Evolutionary conservation across 108 stramenopile species (phyloP).

Genomic region (Parietichytrium sp.): DNA sequence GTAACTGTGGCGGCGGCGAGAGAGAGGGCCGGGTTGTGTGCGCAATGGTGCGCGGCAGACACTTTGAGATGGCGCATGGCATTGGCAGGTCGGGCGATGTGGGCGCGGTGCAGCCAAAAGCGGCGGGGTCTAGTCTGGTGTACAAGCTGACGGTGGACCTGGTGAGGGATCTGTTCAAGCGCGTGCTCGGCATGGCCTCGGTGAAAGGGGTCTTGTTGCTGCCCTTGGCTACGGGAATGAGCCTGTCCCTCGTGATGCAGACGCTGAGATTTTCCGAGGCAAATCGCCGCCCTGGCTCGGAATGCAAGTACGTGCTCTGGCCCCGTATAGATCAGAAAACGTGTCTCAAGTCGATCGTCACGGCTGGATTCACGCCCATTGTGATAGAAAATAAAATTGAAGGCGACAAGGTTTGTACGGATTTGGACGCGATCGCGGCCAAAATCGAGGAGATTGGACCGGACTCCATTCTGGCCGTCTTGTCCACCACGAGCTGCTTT

Average conservation of each 20-base stretch:
- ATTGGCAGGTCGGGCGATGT: conserved; percentile 96
- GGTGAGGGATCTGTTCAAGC: conserved; percentile 77
- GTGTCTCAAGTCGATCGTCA: conserved; percentile 90
- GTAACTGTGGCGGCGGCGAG: conserved; percentile 90
- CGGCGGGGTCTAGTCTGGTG: conserved; percentile 90
- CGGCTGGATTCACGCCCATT: conserved; percentile 81
- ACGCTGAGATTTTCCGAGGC: conserved; percentile 58
- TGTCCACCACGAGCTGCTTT: conserved; percentile 96
- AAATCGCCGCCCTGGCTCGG: conserved; percentile 6
- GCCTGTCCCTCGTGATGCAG: conserved; percentile 71
- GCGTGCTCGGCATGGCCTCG: conserved; percentile 76
- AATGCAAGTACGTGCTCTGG: conserved; percentile 52
- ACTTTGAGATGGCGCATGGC: conserved; percentile 90
- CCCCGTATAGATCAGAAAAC: conserved; percentile 95
- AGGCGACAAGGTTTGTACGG: conserved; percentile 83
- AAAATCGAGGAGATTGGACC: conserved; percentile 56
- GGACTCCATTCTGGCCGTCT: conserved; percentile 71
- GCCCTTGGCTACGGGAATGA: conserved; percentile 93
- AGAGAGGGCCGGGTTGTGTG: conserved; percentile 94
- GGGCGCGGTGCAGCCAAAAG: conserved; percentile 96
- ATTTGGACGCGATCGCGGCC: conserved; percentile 73
- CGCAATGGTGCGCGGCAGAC: conserved; percentile 76
- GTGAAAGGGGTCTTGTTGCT: conserved; percentile 75
- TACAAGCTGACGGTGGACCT: conserved; percentile 74
- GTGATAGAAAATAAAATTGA: conserved; percentile 62